A percentile compares a stretch with the other conserved stretches of the same genome.
Conservation (phyloP, 2,329 filamentous ascomycete species). For the Fusarium haematococcum region DNA sequence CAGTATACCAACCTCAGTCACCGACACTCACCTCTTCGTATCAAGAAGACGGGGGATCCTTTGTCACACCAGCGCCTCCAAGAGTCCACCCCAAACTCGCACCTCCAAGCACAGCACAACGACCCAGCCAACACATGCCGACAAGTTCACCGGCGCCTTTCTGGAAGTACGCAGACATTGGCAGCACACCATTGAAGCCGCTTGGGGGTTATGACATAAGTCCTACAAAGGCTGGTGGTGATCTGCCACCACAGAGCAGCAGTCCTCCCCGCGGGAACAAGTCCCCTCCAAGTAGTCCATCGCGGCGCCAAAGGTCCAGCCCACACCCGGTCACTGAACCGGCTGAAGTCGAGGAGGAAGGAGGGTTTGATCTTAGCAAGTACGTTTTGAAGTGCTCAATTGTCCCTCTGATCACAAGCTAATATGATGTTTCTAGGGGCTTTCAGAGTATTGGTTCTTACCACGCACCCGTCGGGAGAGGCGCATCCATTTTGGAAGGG, state of each 20-base stretch:
- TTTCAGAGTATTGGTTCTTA: constrained; percentile 75
- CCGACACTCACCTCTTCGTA: constrained; percentile 73
- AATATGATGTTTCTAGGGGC: constrained; percentile 57
- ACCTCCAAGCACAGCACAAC: constrained; percentile 82
- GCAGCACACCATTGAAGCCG: constrained; percentile 75
- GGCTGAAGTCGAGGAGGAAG: constrained; percentile 58
- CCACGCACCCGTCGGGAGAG: constrained; percentile 65
- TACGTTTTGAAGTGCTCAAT: constrained; percentile 47
- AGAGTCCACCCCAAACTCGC: constrained; percentile 80
- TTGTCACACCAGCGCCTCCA: constrained; percentile 79
- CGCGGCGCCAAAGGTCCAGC: constrained; percentile 53
- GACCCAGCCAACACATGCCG: constrained; percentile 87
- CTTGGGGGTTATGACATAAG: constrained; percentile 65
- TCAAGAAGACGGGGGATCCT: constrained; percentile 70
- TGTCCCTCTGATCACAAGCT: constrained; percentile 7
- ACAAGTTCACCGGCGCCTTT: constrained; percentile 88
- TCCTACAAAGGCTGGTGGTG: constrained; percentile 63
- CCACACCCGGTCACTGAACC: constrained; percentile 45
- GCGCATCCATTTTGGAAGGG: constrained; percentile 57
- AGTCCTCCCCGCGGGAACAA: constrained; percentile 65
- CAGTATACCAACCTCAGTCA: constrained; percentile 67
- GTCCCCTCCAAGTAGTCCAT: constrained; percentile 66
- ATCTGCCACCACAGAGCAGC: constrained; percentile 65
- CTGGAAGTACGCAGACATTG: constrained; percentile 86
- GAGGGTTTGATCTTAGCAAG: constrained; percentile 70